Percentiles rank a stretch among this genome's conserved stretches.
Evolutionary conservation across 2,329 filamentous ascomycete species (phyloP).

Genomic region (Pestalotiopsis sp.): DNA sequence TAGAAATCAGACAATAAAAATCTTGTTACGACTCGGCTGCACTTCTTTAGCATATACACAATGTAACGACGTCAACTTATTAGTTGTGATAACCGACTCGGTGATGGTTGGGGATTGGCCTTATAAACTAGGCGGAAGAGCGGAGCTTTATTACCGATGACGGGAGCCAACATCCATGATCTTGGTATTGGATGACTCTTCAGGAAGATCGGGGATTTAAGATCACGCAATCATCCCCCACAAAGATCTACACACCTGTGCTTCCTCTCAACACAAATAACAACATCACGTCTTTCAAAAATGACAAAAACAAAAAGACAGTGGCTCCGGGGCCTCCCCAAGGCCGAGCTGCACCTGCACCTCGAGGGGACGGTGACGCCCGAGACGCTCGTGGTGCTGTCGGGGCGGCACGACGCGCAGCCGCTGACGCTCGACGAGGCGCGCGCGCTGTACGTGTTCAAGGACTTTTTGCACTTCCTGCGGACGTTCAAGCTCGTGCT

Average conservation of each 20-base stretch:
- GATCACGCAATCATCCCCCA: neutral
- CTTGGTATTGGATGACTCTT: neutral
- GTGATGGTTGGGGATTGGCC: neutral
- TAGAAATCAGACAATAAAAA: too few relatives aligned
- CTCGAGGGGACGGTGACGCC: slow-evolving; percentile 20
- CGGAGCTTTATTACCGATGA: neutral
- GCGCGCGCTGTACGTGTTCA: slow-evolving; percentile 19
- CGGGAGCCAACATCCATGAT: neutral
- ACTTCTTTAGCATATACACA: too few relatives aligned
- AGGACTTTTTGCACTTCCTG: slow-evolving; percentile 19
- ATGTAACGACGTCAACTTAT: neutral
- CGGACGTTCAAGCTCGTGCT: slow-evolving; percentile 18
- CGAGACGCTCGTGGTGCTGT: slow-evolving; percentile 19
- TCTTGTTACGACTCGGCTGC: too few relatives aligned
- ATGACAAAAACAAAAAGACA: slow-evolving; percentile 7
- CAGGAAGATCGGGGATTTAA: neutral
- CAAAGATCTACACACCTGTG: neutral
- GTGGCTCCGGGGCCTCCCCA: slow-evolving; percentile 18
- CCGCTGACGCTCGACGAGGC: slow-evolving; percentile 19
- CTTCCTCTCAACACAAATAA: too few relatives aligned
- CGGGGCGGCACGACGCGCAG: slow-evolving; percentile 17
- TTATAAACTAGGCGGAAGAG: neutral
- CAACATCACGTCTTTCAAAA: neutral
- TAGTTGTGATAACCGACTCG: neutral
- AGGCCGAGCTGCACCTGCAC: slow-evolving; percentile 20